Percentiles rank a stretch among this genome's conserved stretches.
phyloP scores from a whole-genome alignment of 768 basidiomycete species.

The Collybia sp. region DNA sequence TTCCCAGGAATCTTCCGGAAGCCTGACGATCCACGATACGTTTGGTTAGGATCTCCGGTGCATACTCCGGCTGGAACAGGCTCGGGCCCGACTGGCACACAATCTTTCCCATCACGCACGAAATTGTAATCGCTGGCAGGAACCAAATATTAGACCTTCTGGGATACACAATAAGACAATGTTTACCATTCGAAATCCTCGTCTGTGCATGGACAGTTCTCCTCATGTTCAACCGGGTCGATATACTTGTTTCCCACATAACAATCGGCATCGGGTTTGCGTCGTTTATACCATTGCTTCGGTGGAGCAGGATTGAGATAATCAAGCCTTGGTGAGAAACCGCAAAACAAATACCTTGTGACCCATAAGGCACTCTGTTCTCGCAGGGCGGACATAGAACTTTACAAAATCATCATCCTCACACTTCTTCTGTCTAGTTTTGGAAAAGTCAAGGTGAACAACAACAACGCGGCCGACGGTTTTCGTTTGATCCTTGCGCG shows the following conservation, averaged over 20 bases:
- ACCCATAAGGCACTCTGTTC: conserved; percentile 86
- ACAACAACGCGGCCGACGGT: conserved; percentile 59
- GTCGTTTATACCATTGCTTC: conserved; percentile 91
- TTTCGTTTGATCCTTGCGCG: conserved; percentile 50
- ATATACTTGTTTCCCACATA: conserved; percentile 88
- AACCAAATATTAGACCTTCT: too few relatives aligned
- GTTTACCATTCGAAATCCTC: conserved; percentile 90
- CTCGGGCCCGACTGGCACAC: conserved; percentile 85
- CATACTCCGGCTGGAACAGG: conserved; percentile 78
- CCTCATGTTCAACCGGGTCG: conserved; percentile 82
- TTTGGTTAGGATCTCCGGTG: conserved; percentile 43
- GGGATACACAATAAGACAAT: background rate
- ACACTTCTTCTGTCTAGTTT: conserved; percentile 68
- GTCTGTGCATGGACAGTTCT: conserved; percentile 77
- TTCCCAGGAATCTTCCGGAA: conserved; percentile 92
- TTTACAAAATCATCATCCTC: conserved; percentile 67
- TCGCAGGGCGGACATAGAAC: conserved; percentile 76
- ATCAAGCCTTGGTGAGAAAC: background rate
- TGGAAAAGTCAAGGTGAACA: conserved; percentile 81
- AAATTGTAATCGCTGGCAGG: conserved; percentile 81
- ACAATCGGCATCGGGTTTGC: conserved; percentile 80
- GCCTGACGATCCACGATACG: conserved; percentile 85
- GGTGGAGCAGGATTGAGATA: background rate
- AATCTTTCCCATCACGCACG: conserved; percentile 66
- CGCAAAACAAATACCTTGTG: conserved; percentile 56